Base-by-base conservation (phyloP, 805 yeast genomes). In the Kazachstania kunashirensis region DNA sequence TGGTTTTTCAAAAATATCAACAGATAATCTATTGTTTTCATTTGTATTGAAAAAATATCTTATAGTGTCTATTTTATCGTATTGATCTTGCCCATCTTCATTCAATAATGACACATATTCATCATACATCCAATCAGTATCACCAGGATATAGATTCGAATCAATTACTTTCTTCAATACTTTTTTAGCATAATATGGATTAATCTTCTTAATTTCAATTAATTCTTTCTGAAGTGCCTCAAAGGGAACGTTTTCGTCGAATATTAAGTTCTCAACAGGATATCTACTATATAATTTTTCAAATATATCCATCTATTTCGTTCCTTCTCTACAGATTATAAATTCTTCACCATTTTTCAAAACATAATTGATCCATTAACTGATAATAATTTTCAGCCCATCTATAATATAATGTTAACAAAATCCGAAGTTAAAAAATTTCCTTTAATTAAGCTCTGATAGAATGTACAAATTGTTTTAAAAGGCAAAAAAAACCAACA, bases 1-100 rank as follows among this genome's bases (percentile, higher is more conserved):
- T 0, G 88, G 89, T 0, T 74, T 67, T 48, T 82, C 92, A 40
- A 59, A 60, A 3, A 80, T 70, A 6, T 47, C 45, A 2, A 70
- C 51, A 0, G 34, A 34, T 1, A 43, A 31, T 12, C 18, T 20
- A 1, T 38, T 36, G 26, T 39, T 11, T 6, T 19, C 16, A n/a
- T 20, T 20, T 19, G 14, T 19, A 4, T 24, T 33, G 19, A 65
- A 43, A n/a, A 40, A 46, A 39, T 63, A 64, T 14, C 46, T 50
- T 8, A 65, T 50, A 4, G 55, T 38, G 35, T 66, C 70, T 7
- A 38, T 33, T 1, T 48, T 49, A 0, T 57, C 56, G 5, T 41
- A 44, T 6, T 52, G 51, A 13, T 55, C 53, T 13, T 36, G 40
- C 1, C 49, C 45, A 3, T 14, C 17, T 3, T n/a, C 30, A 36